Evolutionary conservation across 345 rosid genomes (phyloP), one percentile per base, ranked within the genome.

Genomic region (Camelina sativa): DNA sequence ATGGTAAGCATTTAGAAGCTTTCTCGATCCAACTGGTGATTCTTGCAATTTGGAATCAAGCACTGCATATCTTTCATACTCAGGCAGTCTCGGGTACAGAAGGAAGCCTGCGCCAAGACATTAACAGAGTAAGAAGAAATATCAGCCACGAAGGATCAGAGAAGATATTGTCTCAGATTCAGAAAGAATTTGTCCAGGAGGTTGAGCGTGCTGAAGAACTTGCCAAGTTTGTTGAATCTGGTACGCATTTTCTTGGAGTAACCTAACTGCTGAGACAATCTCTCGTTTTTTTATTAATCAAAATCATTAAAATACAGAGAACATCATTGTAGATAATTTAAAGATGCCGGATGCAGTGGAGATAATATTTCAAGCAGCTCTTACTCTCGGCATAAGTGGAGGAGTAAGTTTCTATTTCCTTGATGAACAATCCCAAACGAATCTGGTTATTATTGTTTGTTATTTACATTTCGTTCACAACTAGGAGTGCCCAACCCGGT

Each of bases 321-420:
- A 76, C 74, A 61, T 61, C 17, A 16, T 79, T 86, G 85, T 84
- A 91, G 99, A 89, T 76, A 82, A 76, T 63, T 75, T 69, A 52
- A 84, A 85, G 84, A 88, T 92, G 98, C 99, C 99, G 5, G 97
- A 96, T 82, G 91, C 99, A 20, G 89, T 96, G 96, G 99, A 96
- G 86, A 83, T 79, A 6, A 89, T 96, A 85, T 92, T 84, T 80
- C 93, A 96, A 68, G 86, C 87, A 64, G 99, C 99, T 71, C 98
- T 96, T 77, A 73, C 80, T 57, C 80, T 88, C 20, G 99, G 98
- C 77, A 84, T 75, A 71, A 48, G 61, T 67, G 98, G 98, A 38
- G 96, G 89, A 67, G 99, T 96, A 74, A 87, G 97, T 82, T 62
- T 73, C 54, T 68, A 38, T 59, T 28, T 25, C 56, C 40, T 3